Evolutionary conservation across 352 stramenopile genomes (phyloP), one percentile per base, ranked within the genome.

Genomic region (Phytophthora agathidicida): DNA sequence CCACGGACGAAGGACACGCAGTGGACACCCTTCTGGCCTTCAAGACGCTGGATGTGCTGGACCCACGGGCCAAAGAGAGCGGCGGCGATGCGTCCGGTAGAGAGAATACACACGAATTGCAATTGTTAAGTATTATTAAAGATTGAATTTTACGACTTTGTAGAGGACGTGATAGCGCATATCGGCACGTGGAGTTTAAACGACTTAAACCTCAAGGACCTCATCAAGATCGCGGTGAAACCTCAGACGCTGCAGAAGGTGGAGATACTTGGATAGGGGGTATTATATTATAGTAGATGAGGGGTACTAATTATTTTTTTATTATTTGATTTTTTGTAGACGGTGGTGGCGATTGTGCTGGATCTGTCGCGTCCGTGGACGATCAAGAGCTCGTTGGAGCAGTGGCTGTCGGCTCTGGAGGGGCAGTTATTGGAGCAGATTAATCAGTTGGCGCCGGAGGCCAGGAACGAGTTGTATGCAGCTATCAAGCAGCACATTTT

Each of bases 141-240:
- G n/a, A n/a, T n/a, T n/a, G n/a, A n/a, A n/a, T n/a, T n/a, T n/a
- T n/a, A n/a, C n/a, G n/a, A 17, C 16, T 39, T 32, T 11, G 37
- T 52, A 75, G 86, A 94, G 48, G 86, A 94, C 36, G 67, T 88
- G 27, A 80, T 91, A 37, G 84, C 83, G 27, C 83, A 89, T 36
- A 75, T 94, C 66, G 76, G 81, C 59, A 75, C 84, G 33, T 94
- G 86, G 86, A 83, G 65, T 50, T 57, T 94, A 8, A 94, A 92
- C 52, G 81, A 91, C 28, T 64, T 90, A 20, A 70, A 51, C 19
- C 52, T 92, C 5, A 81, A 82, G 26, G 77, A 88, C 50, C 77
- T 94, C n/a, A 68, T 92, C 2, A 71, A 69, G 44, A 87, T 86
- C 19, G 77, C 83, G 1, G 48, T 91, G 22, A 87, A 92, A 52